Evolutionary conservation across 352 stramenopile species (phyloP), one percentile per base, ranked within the genome.

Genomic region (Phytophthora citricola): DNA sequence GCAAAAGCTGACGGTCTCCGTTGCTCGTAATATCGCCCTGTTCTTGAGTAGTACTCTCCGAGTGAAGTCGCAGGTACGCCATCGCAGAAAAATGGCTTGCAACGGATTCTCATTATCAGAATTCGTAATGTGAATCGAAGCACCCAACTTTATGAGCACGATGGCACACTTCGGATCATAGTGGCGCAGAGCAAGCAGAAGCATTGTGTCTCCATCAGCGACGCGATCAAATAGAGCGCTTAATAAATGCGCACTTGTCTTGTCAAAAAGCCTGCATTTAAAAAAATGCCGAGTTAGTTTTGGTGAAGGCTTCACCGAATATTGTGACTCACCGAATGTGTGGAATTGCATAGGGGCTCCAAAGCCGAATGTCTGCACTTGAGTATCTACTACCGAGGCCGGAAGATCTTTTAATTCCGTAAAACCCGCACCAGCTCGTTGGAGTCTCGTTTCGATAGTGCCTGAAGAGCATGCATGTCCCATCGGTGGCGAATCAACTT

Each of bases 401-500:
- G 78, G 58, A 0, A 87, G 53, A 1, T 60, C 60, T 22, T 47
- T 45, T 2, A 88, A 57, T 32, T 86, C 71, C 0, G 20, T 63
- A 41, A 90, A 5, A 88, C 59, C 0, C 83, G 70, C 0, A 10
- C 38, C 1, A 91, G 47, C 7, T 88, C 63, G 22, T 51, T 51
- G 7, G 59, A 39, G 38, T 89, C 71, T 17, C 65, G 54, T 11
- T 59, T 73, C 0, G 62, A 40, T 4, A 90, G 52, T 1, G 83
- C 80, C 22, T 89, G 75, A 14, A 90, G 60, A 0, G 66, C 73
- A 31, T 91, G 83, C 77, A 91, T 83, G 56, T 78, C 72, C 80
- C 81, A 90, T 36, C 83, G 79, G 38, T 85, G 75, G 2, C 34
- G 39, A 14, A 87, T 68, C 10, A 91, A 38, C 58, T 71, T 75